A percentile compares a stretch with the other conserved stretches of the same genome.
Evolutionary conservation across 441 rosid genomes (phyloP).

Genomic region (Croton setiger): DNA sequence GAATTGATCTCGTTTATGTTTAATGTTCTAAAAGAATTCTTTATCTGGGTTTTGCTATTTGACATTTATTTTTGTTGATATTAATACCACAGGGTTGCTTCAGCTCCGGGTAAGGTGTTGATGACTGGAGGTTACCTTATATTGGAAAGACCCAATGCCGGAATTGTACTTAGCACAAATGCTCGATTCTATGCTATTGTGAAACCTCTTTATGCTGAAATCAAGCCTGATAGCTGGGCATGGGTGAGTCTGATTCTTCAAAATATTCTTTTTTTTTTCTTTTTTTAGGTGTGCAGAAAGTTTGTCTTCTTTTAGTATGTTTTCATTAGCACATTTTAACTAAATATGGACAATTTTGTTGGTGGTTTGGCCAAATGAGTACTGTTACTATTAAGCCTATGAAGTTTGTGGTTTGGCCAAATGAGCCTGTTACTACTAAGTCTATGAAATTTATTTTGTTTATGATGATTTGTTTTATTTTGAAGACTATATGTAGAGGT

Average conservation of each 20-base stretch:
- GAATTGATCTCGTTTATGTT: not conserved
- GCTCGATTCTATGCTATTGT: constrained; percentile 91
- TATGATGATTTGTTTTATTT: not conserved
- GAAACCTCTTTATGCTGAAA: constrained; percentile 60
- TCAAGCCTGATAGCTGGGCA: constrained; percentile 76
- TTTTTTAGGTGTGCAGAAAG: not conserved
- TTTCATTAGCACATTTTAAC: not conserved
- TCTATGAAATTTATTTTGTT: not conserved
- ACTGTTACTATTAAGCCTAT: not conserved
- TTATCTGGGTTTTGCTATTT: not conserved
- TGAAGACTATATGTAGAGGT: not conserved
- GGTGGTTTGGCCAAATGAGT: not conserved
- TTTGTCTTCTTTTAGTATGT: not conserved
- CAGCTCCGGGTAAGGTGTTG: constrained; percentile 98
- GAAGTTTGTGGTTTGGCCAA: not conserved
- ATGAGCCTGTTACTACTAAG: not conserved
- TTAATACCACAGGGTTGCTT: constrained; percentile 58
- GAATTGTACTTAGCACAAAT: constrained; percentile 73
- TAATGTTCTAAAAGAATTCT: not conserved
- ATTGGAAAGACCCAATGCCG: constrained; percentile 92
- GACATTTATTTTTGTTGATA: not conserved
- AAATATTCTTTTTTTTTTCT: not conserved
- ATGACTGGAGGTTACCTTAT: constrained; percentile 92
- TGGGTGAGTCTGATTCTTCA: constrained; percentile 51
- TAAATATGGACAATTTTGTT: not conserved